These are phyloP conservation scores for Neonectria faginata DNA, from an alignment of 2,329 filamentous ascomycete species.

Conservation along the genomic window DNA sequence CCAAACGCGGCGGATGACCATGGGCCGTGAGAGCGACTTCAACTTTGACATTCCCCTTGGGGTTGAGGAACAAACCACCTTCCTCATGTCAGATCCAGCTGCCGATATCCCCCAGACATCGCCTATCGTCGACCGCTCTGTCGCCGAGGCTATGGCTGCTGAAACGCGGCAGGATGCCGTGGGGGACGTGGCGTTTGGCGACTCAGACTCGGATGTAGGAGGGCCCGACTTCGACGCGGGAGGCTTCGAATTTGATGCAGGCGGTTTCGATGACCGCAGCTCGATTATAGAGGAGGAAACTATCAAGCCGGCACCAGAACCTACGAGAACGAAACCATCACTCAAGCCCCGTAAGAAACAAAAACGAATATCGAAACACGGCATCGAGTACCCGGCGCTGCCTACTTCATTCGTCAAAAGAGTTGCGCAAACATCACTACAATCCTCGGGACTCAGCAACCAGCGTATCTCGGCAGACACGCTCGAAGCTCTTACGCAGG, in stretches of 20 bases:
- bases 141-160: conserved; percentile 36
- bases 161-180: conserved; percentile 29
- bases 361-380: conserved; percentile 73
- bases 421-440: conserved; percentile 77
- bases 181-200: conserved; percentile 26
- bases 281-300: conserved; percentile 38
- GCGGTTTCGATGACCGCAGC: conserved; percentile 41
- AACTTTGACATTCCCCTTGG: conserved; percentile 62
- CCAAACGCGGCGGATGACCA: conserved; percentile 52
- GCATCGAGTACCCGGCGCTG: conserved; percentile 80
- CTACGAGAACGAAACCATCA: conserved; percentile 12
- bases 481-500: conserved; percentile 79
- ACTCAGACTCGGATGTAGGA: conserved; percentile 36
- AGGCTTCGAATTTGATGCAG: conserved; percentile 31
- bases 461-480: conserved; percentile 79
- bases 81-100: conserved; percentile 57
- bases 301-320: conserved; percentile 7
- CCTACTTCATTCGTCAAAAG: conserved; percentile 80
- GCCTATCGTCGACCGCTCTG: conserved; percentile 37
- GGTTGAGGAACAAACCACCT: conserved; percentile 63
- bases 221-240: conserved; percentile 21
- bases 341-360: conserved; percentile 48
- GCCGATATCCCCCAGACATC: conserved; percentile 47
- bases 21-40: conserved; percentile 63
- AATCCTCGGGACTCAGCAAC: conserved; percentile 73